Conservation (phyloP, 768 basidiomycete genomes). For the Fomitopsis pulvina region DNA sequence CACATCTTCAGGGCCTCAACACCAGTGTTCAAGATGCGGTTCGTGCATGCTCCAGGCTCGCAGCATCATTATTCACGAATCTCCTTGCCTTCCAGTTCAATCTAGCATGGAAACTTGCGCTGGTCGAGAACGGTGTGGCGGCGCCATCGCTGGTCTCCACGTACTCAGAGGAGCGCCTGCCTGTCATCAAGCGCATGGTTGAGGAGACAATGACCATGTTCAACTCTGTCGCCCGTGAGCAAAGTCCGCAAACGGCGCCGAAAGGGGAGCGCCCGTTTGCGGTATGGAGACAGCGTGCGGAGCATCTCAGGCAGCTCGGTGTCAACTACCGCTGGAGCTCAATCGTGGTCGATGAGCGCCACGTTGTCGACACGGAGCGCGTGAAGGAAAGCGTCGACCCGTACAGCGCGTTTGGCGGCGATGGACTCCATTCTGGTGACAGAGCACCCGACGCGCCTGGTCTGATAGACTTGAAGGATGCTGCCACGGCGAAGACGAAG, state of each 20-base stretch:
- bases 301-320: slow-evolving; percentile 30
- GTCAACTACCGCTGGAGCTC: slow-evolving; percentile 46
- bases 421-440: slow-evolving; percentile 31
- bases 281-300: neutral
- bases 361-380: neutral
- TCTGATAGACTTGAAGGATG: slow-evolving; percentile 7
- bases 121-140: slow-evolving; percentile 22
- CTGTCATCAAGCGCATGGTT: slow-evolving; percentile 24
- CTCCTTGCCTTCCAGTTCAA: slow-evolving; percentile 19
- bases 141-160: slow-evolving; percentile 19
- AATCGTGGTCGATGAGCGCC: slow-evolving; percentile 33
- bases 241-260: no score
- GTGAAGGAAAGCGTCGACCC: neutral
- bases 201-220: slow-evolving; percentile 13
- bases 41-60: neutral
- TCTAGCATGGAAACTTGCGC: slow-evolving; percentile 25
- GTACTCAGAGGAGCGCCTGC: slow-evolving; percentile 25
- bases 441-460: slow-evolving; percentile 38
- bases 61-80: neutral
- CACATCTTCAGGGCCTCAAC: no score
- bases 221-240: neutral
- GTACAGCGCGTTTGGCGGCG: slow-evolving; percentile 5
- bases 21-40: slow-evolving; percentile 23
- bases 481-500: slow-evolving; percentile 3
- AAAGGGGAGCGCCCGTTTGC: neutral